A percentile compares a stretch with the other conserved stretches of the same genome.
Evolutionary conservation across 2,329 filamentous ascomycete genomes (phyloP).

Genomic region (Torrubiellomyces zombiae): DNA sequence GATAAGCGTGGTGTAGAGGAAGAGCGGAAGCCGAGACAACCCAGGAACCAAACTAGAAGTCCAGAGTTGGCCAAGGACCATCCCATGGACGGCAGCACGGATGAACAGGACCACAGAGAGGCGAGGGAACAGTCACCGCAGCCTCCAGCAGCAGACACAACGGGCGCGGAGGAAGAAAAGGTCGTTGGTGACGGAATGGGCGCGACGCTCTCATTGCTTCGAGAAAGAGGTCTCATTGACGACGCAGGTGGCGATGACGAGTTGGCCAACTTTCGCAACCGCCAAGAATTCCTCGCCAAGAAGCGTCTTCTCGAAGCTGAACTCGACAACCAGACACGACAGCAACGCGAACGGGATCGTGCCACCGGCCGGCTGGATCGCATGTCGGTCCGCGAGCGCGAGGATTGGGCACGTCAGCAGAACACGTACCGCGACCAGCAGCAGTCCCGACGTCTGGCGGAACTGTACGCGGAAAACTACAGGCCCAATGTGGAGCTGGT

Average conservation of each 20-base stretch:
- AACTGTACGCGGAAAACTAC: constrained; percentile 76
- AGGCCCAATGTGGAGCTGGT: constrained; percentile 80
- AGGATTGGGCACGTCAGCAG: constrained; percentile 75
- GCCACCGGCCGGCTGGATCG: constrained; percentile 63
- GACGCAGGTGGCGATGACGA: constrained; percentile 42
- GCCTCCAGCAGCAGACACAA: constrained; percentile 2
- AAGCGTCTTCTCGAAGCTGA: constrained; percentile 56
- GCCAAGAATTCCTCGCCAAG: constrained; percentile 64
- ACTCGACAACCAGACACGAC: constrained; percentile 61
- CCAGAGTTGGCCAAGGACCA: constrained; percentile 23
- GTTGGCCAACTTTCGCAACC: constrained; percentile 52
- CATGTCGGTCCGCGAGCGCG: constrained; percentile 82
- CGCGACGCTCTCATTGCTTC: constrained; percentile 65
- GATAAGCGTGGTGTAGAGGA: constrained; percentile 47
- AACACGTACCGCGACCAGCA: constrained; percentile 79
- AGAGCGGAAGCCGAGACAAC: constrained; percentile 32
- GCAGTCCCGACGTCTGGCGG: constrained; percentile 64
- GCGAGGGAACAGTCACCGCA: constrained; percentile 12
- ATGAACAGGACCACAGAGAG: constrained; percentile 13
- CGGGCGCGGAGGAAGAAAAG: constrained; percentile 57
- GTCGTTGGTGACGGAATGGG: constrained; percentile 65
- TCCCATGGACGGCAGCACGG: constrained; percentile 24
- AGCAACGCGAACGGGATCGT: constrained; percentile 80
- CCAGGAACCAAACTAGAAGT: constrained; percentile 7
- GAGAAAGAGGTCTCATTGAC: constrained; percentile 68